Base-by-base conservation (phyloP, 1,284 basidiomycete genomes). In the Pulveroboletus sp. region DNA sequence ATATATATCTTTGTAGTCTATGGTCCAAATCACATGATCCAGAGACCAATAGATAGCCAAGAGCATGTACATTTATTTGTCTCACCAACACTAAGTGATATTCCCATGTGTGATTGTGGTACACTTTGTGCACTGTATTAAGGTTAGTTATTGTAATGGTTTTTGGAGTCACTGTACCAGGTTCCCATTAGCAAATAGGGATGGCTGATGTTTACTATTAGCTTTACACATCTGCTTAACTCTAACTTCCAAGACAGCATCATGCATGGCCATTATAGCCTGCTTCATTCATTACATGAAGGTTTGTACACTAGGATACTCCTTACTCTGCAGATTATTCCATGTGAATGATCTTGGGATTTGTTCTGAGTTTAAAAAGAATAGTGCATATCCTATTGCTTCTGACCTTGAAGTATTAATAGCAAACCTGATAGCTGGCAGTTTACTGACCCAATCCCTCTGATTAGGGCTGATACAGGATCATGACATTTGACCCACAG, bases 361-460 rank as follows among this genome's bases (percentile, higher is more conserved):
- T 1, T 66, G 54, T 0, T 76, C 75, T 2, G 67, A 62, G 38
- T 76, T 76, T 2, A 77, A 54, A 42, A 72, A 70, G 59, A 77
- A 77, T 0, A 68, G 74, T 17, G 73, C 54, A 45, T 68, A 76
- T 0, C 72, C 70, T 0, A 73, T 80, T 0, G 39, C 15, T 2
- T 55, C 29, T 0, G 35, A 57, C 8, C 35, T 2, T 0, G 54
- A 35, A 0, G 38, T 51, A 39, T 62, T 62, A 8, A 31, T 31
- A 8, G 29, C 29, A 31, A 31, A 31, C 29, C 12, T 12, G 12
- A 31, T 31, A 8, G 29, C 29, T 8, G 29, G 29, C 29, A 31
- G 12, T 12, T 31, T 7, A 12, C 29, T 31, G 29, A 31, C 29
- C 29, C 29, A 31, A 12, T 31, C 29, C 12, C 12, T 31, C 29